Percentiles rank a stretch among this genome's conserved stretches.
Conservation (phyloP, 192 early-diverging fungal genomes). For the Coemansia sp. region DNA sequence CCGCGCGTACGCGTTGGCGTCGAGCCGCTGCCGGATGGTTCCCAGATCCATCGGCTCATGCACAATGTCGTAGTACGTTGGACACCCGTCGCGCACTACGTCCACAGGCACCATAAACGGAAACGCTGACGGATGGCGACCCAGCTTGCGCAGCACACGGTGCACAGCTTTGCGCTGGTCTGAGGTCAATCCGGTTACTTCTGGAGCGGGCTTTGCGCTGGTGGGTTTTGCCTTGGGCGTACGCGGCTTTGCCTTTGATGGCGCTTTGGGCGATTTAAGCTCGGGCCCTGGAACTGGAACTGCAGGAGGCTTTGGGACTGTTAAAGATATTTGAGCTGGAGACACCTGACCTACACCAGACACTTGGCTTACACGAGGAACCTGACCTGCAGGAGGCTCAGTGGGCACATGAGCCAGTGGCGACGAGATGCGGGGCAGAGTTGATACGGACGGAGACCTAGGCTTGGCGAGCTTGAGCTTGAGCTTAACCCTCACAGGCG, state of each 20-base stretch:
- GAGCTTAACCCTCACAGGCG: slow-evolving; percentile 47
- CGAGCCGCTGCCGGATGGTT: slow-evolving; percentile 57
- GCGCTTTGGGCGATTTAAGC: not conserved
- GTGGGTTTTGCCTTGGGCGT: not conserved
- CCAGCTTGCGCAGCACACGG: slow-evolving; percentile 50
- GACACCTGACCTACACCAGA: not conserved
- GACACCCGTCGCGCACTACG: slow-evolving; percentile 60
- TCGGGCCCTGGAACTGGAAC: not conserved
- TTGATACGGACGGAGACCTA: slow-evolving; percentile 12
- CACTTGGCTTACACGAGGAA: not conserved
- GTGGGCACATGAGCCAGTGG: slow-evolving; percentile 20
- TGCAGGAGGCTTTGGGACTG: too few species aligned
- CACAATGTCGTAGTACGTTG: slow-evolving; percentile 64
- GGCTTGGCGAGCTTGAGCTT: slow-evolving; percentile 22
- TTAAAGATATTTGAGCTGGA: not conserved
- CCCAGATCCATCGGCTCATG: slow-evolving; percentile 69
- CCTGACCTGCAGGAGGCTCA: not conserved
- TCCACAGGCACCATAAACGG: slow-evolving; percentile 68
- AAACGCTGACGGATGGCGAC: slow-evolving; percentile 54
- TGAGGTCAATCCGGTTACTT: slow-evolving; percentile 4
- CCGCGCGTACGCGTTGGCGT: slow-evolving; percentile 33
- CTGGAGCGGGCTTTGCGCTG: not conserved
- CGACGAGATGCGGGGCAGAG: slow-evolving; percentile 30
- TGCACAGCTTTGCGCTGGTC: slow-evolving; percentile 23
- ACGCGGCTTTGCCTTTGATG: slow-evolving; percentile 7